Evolutionary conservation across 1,284 basidiomycete species (phyloP).

Genomic region (Trichosporon ovoides): DNA sequence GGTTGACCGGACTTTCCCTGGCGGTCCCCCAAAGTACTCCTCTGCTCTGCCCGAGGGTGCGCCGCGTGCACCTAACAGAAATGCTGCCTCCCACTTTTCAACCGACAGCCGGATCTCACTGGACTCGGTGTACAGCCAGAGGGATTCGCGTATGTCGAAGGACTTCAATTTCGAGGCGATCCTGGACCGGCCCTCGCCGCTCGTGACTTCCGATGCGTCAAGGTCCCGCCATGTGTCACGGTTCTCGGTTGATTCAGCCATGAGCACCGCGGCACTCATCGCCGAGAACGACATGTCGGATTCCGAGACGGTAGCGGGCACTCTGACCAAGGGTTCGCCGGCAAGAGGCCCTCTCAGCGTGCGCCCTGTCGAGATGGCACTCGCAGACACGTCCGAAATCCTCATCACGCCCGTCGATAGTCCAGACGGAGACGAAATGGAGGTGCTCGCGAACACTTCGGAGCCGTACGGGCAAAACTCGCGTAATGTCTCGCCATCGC

Average conservation of each 20-base stretch:
- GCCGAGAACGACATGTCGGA: neutral
- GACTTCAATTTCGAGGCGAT: neutral
- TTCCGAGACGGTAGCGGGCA: neutral
- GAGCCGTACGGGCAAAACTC: neutral
- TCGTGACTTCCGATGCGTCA: neutral
- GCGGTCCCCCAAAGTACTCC: neutral
- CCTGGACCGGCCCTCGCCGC: neutral
- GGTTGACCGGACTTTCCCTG: neutral
- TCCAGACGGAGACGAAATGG: neutral
- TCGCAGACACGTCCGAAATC: neutral
- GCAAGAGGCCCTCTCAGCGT: neutral
- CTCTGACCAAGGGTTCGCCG: neutral
- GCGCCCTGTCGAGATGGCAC: neutral
- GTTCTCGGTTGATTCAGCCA: conserved; percentile 1
- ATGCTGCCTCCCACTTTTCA: neutral
- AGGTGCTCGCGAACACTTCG: neutral
- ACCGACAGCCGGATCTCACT: neutral
- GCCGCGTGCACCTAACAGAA: neutral
- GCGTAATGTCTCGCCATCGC: neutral
- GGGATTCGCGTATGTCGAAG: neutral
- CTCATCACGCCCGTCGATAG: neutral
- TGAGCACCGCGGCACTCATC: neutral
- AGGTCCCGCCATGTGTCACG: conserved; percentile 1
- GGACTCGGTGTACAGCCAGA: neutral
- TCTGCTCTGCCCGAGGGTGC: neutral